Base-by-base conservation (phyloP, 2,329 filamentous ascomycete species). In the Pestalotiopsis fici region DNA sequence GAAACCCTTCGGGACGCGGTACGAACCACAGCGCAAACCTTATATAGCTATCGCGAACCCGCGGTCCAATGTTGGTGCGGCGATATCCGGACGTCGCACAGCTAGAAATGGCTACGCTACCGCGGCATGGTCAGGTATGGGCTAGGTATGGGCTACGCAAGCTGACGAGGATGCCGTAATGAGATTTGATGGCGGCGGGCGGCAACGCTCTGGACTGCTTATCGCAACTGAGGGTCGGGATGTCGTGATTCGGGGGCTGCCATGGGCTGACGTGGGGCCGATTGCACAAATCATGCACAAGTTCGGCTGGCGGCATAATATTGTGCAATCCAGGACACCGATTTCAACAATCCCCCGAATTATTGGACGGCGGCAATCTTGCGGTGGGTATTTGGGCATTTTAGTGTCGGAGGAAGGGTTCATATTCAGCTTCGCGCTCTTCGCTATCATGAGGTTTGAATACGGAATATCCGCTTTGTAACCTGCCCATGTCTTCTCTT, bases 121-220 rank as follows among this genome's bases (percentile, higher is more conserved):
- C 57, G 27, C 57, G 57, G 28, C 57, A 60, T 60, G 27, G 57
- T 50, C 31, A 35, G 31, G 5, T 35, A 35, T 35, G 31, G 7
- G 31, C 31, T 60, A 27, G 31, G 57, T 60, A 60, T 60, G n/a
- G 57, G n/a, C n/a, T 31, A 21, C 57, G 27, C 31, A 21, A 60
- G 57, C 57, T 60, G 57, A 60, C 57, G 57, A 60, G 57, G 57
- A 60, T 60, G 37, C n/a, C 27, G 57, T 60, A 60, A 60, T 60
- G 57, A 60, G 57, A 60, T 60, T 15, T 18, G 57, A 21, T 31
- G n/a, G n/a, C 25, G 27, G 25, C 27, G 57, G 25, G 27, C 27
- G 57, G 28, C 11, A 21, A 37, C n/a, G 57, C 57, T 60, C 57
- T 60, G n/a, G 57, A 60, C 31, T 60, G 27, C 57, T 60, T 60